Base-by-base conservation (phyloP, 768 basidiomycete genomes). In the Auricularia heimuer region DNA sequence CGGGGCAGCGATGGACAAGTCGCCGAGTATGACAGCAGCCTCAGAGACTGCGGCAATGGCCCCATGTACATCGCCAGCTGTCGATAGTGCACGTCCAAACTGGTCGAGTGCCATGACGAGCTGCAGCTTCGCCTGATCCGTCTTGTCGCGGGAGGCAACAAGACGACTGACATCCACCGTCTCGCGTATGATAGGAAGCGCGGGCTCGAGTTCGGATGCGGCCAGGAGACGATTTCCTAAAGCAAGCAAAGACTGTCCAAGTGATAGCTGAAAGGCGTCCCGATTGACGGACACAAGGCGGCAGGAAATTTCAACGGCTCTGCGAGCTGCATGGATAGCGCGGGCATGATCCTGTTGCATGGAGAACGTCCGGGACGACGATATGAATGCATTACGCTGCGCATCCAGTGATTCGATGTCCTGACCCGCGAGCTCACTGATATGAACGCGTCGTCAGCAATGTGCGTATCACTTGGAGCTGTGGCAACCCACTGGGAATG, bases 41-140 rank as follows among this genome's bases (percentile, higher is more conserved):
- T 60, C 56, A 7, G 56, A 24, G 4, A 60, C 56, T 10, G 56
- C 56, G 3, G 56, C 12, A n/a, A 60, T 60, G 29, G 56, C 56
- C 6, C 10, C 56, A 33, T 14, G 24, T 4, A 60, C 6, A 11
- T 60, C 33, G 11, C 29, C 24, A 10, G 24, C 14, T 10, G 18
- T 29, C 14, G 56, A 60, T 6, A 33, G 56, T 8, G 56, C 56
- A 29, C 56, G 24, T 29, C 56, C 56, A 18, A 29, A 29, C 24
- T 60, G 56, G 18, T 60, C 56, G 24, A 60, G 56, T 12, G 56
- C 56, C 56, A 60, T 60, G 34, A 60, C 56, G 29, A 60, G 24
- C 18, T 60, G 56, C 56, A 60, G 34, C 24, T 33, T 12, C 6
- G 56, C 56, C 24, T 60, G 56, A 33, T 60, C 56, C 8, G 56